These are phyloP conservation scores for Kwoniella sp. DNA, from an alignment of 768 basidiomycete genomes.

Conservation along the genomic window DNA sequence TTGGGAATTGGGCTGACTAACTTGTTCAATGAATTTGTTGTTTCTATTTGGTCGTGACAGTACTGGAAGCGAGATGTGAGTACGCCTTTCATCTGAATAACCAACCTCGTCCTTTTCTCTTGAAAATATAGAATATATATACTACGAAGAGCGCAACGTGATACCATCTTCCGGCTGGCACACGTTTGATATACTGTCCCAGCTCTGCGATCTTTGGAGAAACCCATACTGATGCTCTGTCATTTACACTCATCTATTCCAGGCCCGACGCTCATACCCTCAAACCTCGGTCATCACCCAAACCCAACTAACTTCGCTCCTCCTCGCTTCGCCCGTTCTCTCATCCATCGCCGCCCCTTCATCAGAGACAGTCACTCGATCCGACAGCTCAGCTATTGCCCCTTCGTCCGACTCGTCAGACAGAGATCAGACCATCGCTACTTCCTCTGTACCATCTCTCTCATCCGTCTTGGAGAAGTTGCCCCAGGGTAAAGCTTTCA, in stretches of 20 bases:
- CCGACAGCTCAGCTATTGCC: constrained; percentile 35
- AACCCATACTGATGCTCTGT: no score
- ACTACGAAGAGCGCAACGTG: no score
- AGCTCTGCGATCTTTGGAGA: no score
- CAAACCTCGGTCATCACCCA: constrained; percentile 87
- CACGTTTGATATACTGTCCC: not conserved
- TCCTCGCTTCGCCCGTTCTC: constrained; percentile 72
- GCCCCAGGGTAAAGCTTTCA: constrained; percentile 61
- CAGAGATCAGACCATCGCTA: constrained; percentile 17
- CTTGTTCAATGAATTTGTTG: no score
- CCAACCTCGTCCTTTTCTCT: not conserved
- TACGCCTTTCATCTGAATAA: not conserved
- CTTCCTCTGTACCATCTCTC: constrained; percentile 58
- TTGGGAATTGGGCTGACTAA: no score
- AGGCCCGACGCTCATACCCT: constrained; percentile 77
- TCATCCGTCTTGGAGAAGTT: constrained; percentile 54
- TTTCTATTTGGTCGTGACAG: no score
- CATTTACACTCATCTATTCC: no score
- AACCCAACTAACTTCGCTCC: constrained; percentile 72
- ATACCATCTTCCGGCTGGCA: no score
- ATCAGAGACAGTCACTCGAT: constrained; percentile 59
- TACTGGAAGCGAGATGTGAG: constrained; percentile 93
- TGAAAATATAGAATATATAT: no score
- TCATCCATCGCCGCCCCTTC: constrained; percentile 51
- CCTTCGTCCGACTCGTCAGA: constrained; percentile 19